These are phyloP conservation scores for Albizia julibrissin DNA, from an alignment of 306 rosid species.

Conservation along the genomic window DNA sequence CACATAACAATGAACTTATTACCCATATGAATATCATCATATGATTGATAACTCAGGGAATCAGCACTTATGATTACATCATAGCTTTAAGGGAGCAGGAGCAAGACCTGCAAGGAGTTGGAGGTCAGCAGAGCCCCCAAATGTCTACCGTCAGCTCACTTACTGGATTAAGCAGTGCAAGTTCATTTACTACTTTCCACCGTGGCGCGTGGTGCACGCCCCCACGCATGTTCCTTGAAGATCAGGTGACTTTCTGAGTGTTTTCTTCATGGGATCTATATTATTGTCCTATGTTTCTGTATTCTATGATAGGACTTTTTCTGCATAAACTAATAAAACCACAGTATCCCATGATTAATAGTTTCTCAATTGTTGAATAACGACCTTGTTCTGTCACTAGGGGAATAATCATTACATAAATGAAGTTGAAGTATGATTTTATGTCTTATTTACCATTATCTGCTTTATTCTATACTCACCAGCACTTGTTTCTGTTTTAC, in stretches of 20 bases:
- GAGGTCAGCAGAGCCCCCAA: constrained; percentile 88
- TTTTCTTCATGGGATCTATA: neutral
- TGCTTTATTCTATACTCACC: constrained; percentile 22
- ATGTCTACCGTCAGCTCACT: constrained; percentile 92
- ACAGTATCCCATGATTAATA: neutral
- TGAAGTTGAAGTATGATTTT: neutral
- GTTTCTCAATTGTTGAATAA: neutral
- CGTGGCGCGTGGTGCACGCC: constrained; percentile 92
- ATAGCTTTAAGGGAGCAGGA: constrained; percentile 89
- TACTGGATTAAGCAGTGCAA: constrained; percentile 86
- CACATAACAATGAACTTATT: neutral
- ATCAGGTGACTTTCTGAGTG: constrained; percentile 58
- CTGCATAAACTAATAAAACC: neutral
- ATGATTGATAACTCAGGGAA: constrained; percentile 53
- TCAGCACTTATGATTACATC: constrained; percentile 87
- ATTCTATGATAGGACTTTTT: neutral
- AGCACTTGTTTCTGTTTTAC: neutral
- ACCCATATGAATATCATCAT: constrained; percentile 8
- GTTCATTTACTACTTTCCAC: constrained; percentile 78
- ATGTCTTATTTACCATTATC: neutral
- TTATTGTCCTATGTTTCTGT: neutral
- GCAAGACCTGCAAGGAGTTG: constrained; percentile 73
- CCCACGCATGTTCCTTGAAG: constrained; percentile 80
- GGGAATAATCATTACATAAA: neutral
- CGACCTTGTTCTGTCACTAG: neutral